Conservation (phyloP, 768 basidiomycete species). For the Rossbeevera mucosa region DNA sequence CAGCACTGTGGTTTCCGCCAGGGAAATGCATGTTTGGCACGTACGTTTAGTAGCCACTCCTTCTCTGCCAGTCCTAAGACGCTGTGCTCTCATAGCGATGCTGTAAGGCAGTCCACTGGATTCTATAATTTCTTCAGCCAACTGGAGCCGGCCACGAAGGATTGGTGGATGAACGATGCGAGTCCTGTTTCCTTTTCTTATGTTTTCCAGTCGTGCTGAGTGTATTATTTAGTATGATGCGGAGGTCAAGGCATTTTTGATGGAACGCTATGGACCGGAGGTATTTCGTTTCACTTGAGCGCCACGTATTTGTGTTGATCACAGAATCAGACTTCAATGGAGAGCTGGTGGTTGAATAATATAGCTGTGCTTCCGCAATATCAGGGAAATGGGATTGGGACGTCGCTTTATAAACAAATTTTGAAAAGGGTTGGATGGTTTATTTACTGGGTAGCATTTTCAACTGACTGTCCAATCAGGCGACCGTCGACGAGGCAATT, state of each 20-base stretch:
- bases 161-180: constrained; percentile 6
- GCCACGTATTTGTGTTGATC: neutral
- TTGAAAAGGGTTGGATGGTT: neutral
- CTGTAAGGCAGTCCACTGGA: neutral
- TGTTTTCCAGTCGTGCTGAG: neutral
- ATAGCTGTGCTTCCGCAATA: neutral
- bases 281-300: neutral
- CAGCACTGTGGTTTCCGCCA: constrained; percentile 3
- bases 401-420: neutral
- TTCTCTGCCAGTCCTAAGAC: too few relatives aligned
- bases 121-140: neutral
- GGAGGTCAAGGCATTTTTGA: neutral
- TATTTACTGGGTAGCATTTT: neutral
- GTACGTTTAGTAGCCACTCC: neutral
- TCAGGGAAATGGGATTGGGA: constrained; percentile 4
- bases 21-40: constrained; percentile 1
- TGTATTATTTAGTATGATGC: neutral
- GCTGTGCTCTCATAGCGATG: neutral
- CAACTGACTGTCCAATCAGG: neutral
- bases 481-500: neutral
- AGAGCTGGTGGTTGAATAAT: constrained; percentile 5
- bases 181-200: neutral
- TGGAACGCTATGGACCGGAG: neutral
- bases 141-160: neutral
- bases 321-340: neutral